phyloP scores from a whole-genome alignment of 148 eudicot species.

The Dianthus caryophyllus region DNA sequence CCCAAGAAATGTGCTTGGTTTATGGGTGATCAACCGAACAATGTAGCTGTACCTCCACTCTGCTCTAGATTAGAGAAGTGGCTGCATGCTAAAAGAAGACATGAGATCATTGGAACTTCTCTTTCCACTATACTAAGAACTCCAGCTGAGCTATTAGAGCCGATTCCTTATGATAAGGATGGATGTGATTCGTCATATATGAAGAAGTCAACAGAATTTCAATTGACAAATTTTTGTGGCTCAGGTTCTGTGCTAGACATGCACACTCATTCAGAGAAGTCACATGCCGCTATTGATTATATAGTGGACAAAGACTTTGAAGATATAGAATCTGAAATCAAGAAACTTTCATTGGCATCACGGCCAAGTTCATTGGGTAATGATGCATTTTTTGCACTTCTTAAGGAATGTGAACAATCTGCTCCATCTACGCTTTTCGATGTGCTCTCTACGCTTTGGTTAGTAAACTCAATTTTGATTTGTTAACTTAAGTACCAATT shows the following conservation, averaged over 20 bases:
- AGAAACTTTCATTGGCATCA: slow-evolving; percentile 60
- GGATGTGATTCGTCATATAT: slow-evolving; percentile 25
- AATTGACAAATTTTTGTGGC: slow-evolving; percentile 22
- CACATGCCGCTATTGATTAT: slow-evolving; percentile 15
- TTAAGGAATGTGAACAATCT: slow-evolving; percentile 71
- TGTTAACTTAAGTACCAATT: neutral
- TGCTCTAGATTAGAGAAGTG: slow-evolving; percentile 73
- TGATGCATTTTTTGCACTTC: slow-evolving; percentile 55
- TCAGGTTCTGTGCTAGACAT: slow-evolving; percentile 26
- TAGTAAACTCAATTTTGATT: slow-evolving; percentile 25
- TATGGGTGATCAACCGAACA: slow-evolving; percentile 37
- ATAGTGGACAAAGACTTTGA: slow-evolving; percentile 41
- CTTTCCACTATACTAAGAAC: slow-evolving; percentile 70
- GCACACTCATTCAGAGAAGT: slow-evolving; percentile 23
- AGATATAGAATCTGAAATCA: slow-evolving; percentile 54
- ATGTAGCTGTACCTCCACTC: slow-evolving; percentile 41
- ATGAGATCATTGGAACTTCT: slow-evolving; percentile 39
- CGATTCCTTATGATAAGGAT: slow-evolving; percentile 27
- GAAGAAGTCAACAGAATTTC: slow-evolving; percentile 30
- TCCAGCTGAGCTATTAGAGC: slow-evolving; percentile 42
- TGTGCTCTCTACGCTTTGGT: slow-evolving; percentile 69
- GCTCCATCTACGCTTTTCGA: slow-evolving; percentile 53
- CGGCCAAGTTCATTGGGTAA: slow-evolving; percentile 38
- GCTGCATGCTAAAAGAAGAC: slow-evolving; percentile 55
- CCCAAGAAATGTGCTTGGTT: slow-evolving; percentile 78